Percentiles rank a stretch among this genome's conserved stretches.
Evolutionary conservation across 1,284 basidiomycete species (phyloP).

Genomic region (Athelia psychrophila): DNA sequence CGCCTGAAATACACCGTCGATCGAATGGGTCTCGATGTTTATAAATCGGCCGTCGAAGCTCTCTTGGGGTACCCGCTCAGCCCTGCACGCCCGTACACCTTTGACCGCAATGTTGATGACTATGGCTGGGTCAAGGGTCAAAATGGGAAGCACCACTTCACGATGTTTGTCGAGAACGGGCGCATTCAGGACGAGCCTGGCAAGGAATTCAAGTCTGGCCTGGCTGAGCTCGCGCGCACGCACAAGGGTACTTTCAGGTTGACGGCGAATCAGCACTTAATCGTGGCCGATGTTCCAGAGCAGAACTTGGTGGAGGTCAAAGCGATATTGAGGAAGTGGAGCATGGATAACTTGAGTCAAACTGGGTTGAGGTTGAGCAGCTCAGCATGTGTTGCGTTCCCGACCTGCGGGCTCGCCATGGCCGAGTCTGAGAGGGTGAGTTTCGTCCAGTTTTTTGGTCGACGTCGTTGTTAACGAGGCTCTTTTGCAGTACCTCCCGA

Average conservation of each 20-base stretch:
- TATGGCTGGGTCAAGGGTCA: constrained; percentile 92
- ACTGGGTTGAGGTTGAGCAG: constrained; percentile 82
- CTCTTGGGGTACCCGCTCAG: constrained; percentile 80
- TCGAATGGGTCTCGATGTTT: constrained; percentile 84
- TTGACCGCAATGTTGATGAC: constrained; percentile 90
- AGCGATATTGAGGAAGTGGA: constrained; percentile 79
- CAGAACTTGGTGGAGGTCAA: constrained; percentile 80
- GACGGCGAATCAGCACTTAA: constrained; percentile 93
- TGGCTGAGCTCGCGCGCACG: constrained; percentile 89
- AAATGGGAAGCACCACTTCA: constrained; percentile 91
- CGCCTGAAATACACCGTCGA: constrained; percentile 98
- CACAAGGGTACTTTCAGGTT: constrained; percentile 94
- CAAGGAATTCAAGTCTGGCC: constrained; percentile 89
- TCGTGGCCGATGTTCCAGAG: constrained; percentile 82
- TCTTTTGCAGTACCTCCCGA: constrained; percentile 75
- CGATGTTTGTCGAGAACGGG: constrained; percentile 96
- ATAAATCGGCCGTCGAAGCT: constrained; percentile 90
- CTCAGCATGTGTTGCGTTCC: constrained; percentile 97
- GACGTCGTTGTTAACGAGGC: constrained; percentile 6
- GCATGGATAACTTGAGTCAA: constrained; percentile 86
- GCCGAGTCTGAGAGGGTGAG: constrained; percentile 87
- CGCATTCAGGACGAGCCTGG: constrained; percentile 93
- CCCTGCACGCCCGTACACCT: constrained; percentile 76
- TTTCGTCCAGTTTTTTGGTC: constrained; percentile 8
- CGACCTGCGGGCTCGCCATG: constrained; percentile 95